Evolutionary conservation across 495 filamentous ascomycete species (phyloP), one percentile per base, ranked within the genome.

Genomic region (Tuber umbilicatum): DNA sequence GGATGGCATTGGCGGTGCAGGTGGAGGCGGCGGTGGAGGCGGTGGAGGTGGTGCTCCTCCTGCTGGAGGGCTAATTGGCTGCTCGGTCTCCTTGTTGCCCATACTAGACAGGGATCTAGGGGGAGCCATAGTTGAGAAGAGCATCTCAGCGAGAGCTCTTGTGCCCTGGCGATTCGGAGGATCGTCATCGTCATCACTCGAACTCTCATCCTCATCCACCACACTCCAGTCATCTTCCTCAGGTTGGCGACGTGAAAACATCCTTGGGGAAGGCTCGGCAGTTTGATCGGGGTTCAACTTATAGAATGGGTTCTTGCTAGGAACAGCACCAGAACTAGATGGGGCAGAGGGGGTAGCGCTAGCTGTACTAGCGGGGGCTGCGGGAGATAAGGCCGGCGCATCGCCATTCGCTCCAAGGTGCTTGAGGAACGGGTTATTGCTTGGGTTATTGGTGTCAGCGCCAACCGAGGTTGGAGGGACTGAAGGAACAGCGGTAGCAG

Each of bases 121-220:
- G 64, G 95, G 95, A 16, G 88, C 95, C 95, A 99, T 99, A 70
- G 94, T 97, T 73, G 95, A 94, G 84, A 99, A 98, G 42, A 99
- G 88, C 75, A 94, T 95, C 47, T 91, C 94, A 27, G 95, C 95
- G 45, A 99, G 89, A 74, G 96, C 91, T 76, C 94, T 94, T 68
- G 95, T 94, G 76, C 90, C 93, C 73, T 90, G 89, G 41, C 92
- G 92, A 69, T 89, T 90, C 17, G 92, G 89, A 19, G 90, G 90
- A 38, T 91, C 90, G 72, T 92, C 90, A 71, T 89, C 89, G 39
- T 86, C 87, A 27, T 81, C 76, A 23, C 73, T 92, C 27, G 91
- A 90, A 50, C 93, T 91, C 31, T 64, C 55, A 79, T 90, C 88
- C 69, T 93, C 93, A 21, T 92, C 94, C 35, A 91, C 91, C 31